A percentile compares a stretch with the other conserved stretches of the same genome.
Conservation (phyloP, 1,284 basidiomycete species). For the Leccinum glutinopallens region DNA sequence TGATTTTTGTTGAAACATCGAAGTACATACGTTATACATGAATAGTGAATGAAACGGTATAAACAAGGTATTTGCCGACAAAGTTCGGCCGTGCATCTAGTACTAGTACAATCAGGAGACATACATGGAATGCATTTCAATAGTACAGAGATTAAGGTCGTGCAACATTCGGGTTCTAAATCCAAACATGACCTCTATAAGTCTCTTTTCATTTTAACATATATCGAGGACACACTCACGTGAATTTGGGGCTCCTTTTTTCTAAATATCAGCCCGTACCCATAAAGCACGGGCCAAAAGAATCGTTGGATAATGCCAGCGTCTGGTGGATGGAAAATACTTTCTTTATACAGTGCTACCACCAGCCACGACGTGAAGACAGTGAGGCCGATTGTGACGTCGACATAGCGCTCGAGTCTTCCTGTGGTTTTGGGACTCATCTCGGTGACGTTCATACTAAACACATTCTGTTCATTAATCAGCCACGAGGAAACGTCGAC, state of each 20-base stretch:
- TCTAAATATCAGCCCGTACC: constrained; percentile 9
- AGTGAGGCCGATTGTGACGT: constrained; percentile 47
- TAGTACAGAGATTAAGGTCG: not conserved
- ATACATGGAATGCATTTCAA: not conserved
- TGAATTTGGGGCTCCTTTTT: not conserved
- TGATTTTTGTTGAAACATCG: not conserved
- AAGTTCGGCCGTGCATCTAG: not conserved
- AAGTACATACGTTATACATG: not conserved
- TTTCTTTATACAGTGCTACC: constrained; percentile 34
- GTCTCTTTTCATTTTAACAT: not conserved
- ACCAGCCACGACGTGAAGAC: constrained; percentile 50
- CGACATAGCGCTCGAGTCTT: constrained; percentile 45
- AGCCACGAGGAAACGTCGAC: not conserved
- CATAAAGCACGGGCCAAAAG: constrained; percentile 25
- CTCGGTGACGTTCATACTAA: constrained; percentile 44
- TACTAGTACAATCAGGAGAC: constrained; percentile 9
- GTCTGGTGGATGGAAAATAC: constrained; percentile 22
- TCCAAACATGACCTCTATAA: constrained; percentile 5
- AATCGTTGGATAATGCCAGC: constrained; percentile 7
- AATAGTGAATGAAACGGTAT: not conserved
- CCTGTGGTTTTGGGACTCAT: constrained; percentile 36
- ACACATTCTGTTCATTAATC: constrained; percentile 31
- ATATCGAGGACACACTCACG: not conserved
- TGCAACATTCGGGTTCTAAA: constrained; percentile 3
- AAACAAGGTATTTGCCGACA: not conserved